Base-by-base conservation (phyloP, 192 early-diverging fungal species). In the Blastocladiella britannica region DNA sequence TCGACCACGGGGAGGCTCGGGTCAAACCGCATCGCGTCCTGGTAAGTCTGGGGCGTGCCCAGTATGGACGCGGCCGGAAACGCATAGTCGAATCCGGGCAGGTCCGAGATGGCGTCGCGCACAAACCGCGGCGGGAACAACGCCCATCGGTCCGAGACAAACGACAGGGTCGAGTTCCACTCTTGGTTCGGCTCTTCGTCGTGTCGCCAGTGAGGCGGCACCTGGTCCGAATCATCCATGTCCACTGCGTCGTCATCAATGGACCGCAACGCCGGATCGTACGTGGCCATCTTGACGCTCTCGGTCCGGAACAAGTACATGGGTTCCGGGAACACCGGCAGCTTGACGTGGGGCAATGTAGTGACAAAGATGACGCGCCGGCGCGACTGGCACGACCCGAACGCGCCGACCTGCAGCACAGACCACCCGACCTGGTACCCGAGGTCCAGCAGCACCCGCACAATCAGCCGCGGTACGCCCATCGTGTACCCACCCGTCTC, bases 341-440 rank as follows among this genome's bases (percentile, higher is more conserved):
- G 63, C 7, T 60, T 60, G 26, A 58, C 61, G 0, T 76, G 76
- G 20, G 71, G 70, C 56, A 73, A 72, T 25, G 72, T 70, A 1
- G 69, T 81, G 78, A 78, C 80, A 23, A 85, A 67, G 63, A 85
- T 80, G 51, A 82, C 56, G 0, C 82, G 78, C 7, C 77, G 69
- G 25, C 82, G 77, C 22, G 70, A 73, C 59, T 85, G 82, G 22
- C 81, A 72, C 23, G 82, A 55, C 23, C 76, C 80, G 60, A 76
- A 69, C 61, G 77, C 68, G 7, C 76, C 81, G 4, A 81, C 81
- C 30, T 85, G 82, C 27, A 79, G 64, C 20, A 85, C 63, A 53
- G 71, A 70, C 58, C 83, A 78, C 7, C 78, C 65, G 4, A 71
- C 72, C 58, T 83, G 82, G 54, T 82, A 84, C 23, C 81, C 81